Evolutionary conservation across 768 basidiomycete genomes (phyloP).

Genomic region (Podaxis sp.): DNA sequence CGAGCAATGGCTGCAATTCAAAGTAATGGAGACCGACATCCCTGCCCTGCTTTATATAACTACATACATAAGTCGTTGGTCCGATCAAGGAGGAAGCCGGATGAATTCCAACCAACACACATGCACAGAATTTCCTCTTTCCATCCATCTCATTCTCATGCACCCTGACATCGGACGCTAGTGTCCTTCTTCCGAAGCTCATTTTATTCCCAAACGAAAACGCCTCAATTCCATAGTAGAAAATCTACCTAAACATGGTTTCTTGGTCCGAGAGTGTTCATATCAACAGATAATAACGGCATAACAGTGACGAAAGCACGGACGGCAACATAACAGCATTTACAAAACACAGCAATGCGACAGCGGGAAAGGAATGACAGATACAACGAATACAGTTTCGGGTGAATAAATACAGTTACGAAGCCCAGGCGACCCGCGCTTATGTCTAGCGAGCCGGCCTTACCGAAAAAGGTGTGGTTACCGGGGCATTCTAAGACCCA

Average conservation of each 20-base stretch:
- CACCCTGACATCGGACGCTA: constrained; percentile 1
- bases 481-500: neutral
- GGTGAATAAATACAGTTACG: neutral
- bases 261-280: neutral
- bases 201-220: neutral
- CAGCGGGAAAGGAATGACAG: neutral
- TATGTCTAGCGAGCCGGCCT: neutral
- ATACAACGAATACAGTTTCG: neutral
- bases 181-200: neutral
- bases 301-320: neutral
- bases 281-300: neutral
- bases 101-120: neutral
- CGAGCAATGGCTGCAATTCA: neutral
- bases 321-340: constrained; percentile 6
- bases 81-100: constrained; percentile 12
- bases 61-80: constrained; percentile 1
- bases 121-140: neutral
- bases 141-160: neutral
- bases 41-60: neutral
- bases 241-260: neutral
- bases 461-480: neutral
- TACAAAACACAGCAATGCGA: neutral
- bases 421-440: neutral
- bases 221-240: neutral
- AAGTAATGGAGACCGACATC: neutral